Conservation (phyloP, 352 stramenopile genomes). For the Phytophthora brassicae region DNA sequence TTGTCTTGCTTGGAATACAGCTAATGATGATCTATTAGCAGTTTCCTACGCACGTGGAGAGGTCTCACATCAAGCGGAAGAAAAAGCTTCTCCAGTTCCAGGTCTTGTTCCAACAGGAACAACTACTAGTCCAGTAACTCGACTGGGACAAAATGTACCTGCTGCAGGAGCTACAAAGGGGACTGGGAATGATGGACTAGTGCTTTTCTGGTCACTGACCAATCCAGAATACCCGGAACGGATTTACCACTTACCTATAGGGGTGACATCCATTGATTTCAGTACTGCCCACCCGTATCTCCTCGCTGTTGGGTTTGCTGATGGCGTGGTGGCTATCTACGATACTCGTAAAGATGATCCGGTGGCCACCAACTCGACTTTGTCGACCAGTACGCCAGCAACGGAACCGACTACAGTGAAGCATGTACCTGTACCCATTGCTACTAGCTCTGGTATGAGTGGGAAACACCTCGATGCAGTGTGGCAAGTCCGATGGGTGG, state of each 20-base stretch:
- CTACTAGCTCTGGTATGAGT: conserved; percentile 52
- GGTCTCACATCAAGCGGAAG: neutral
- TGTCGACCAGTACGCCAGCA: neutral
- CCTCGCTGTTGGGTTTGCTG: conserved; percentile 87
- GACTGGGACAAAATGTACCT: conserved; percentile 11
- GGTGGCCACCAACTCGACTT: neutral
- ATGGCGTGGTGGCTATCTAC: conserved; percentile 91
- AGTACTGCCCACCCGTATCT: conserved; percentile 85
- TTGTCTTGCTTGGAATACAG: conserved; percentile 85
- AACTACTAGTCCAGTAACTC: conserved; percentile 3
- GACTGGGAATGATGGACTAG: conserved; percentile 53
- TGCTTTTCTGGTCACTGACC: conserved; percentile 94
- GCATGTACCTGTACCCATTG: conserved; percentile 45
- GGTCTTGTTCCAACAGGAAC: neutral
- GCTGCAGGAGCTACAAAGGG: neutral
- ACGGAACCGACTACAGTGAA: neutral
- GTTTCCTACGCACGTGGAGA: conserved; percentile 76
- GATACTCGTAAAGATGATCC: conserved; percentile 81
- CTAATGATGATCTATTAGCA: conserved; percentile 89
- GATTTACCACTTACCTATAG: conserved; percentile 74
- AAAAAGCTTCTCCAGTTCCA: neutral
- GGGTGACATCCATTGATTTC: conserved; percentile 91
- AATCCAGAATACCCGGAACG: conserved; percentile 92
- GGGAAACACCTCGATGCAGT: conserved; percentile 90
- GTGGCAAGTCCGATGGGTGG: conserved; percentile 93